Base-by-base conservation (phyloP, 768 basidiomycete species). In the Lentinula boryana region DNA sequence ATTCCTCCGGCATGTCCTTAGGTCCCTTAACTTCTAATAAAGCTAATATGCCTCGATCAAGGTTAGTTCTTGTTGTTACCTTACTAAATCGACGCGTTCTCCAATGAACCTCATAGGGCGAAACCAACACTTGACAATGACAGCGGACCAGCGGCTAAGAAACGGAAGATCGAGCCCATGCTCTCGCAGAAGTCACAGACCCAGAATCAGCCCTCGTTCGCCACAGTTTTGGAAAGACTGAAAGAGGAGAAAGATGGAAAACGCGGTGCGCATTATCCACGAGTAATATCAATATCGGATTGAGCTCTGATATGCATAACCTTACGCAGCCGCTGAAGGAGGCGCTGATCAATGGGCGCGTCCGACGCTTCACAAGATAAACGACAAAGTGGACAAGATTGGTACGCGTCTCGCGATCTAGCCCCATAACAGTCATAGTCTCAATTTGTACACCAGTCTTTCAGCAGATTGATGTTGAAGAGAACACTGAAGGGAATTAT, bases 391-490 rank as follows among this genome's bases (percentile, higher is more conserved):
- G 59, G 88, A 95, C 67, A 73, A 78, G 4, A 87, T 97, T 61
- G 74, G 94, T 93, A 41, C 60, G 86, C 67, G 9, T 10, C 35
- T 10, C 56, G 57, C 56, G 57, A 52, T 18, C 18, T n/a, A 9
- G 32, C 43, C 7, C 10, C 16, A 48, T 18, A 3, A 27, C n/a
- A 0, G 23, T 27, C n/a, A 13, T 51, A 6, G 16, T 23, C 35
- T 23, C 13, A 38, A 36, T 1, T 10, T 23, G 32, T 15, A 3
- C 6, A 5, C 35, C 23, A 95, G 93, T 90, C 16, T 98, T 98
- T 67, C 97, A 99, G 71, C 97, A 98, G 72, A 95, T 96, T 61
- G 97, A 98, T 64, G 80, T 98, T 7, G 93, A 96, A 64, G 80
- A 82, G 50, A 71, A 78, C 8, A 79, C 79, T 27, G 75, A 86